These are phyloP conservation scores for Dothiorella sarmentorum DNA, from an alignment of 2,329 filamentous ascomycete genomes.

Conservation along the genomic window DNA sequence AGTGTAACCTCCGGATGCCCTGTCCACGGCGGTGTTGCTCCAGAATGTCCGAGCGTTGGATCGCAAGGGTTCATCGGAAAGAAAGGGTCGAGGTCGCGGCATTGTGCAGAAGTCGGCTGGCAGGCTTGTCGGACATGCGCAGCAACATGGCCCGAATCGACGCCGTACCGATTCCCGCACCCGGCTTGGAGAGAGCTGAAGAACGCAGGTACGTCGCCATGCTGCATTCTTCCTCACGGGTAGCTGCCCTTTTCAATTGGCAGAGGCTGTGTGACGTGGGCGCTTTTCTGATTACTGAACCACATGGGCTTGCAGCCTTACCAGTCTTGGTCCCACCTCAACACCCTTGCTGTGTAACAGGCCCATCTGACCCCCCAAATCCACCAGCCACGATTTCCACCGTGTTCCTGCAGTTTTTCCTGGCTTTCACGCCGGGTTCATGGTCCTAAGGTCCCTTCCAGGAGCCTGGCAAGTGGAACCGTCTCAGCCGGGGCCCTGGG, in stretches of 20 bases:
- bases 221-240: background rate
- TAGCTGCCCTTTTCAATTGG: background rate
- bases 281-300: background rate
- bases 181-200: background rate
- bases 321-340: background rate
- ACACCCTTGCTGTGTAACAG: background rate
- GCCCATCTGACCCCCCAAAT: background rate
- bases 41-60: background rate
- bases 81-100: too few relatives aligned
- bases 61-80: background rate
- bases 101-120: background rate
- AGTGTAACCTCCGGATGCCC: background rate
- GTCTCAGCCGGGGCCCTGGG: constrained; percentile 8
- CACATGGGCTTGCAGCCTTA: background rate
- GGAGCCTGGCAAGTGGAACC: constrained; percentile 2
- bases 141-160: background rate
- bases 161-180: too few relatives aligned
- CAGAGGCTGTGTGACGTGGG: background rate
- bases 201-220: background rate
- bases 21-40: background rate
- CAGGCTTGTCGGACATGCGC: too few relatives aligned
- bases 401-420: constrained; percentile 17
- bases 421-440: background rate
- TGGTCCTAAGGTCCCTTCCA: background rate
- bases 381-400: background rate